These are phyloP conservation scores for Adansonia rubrostipa DNA, from an alignment of 441 rosid species.

Conservation along the genomic window DNA sequence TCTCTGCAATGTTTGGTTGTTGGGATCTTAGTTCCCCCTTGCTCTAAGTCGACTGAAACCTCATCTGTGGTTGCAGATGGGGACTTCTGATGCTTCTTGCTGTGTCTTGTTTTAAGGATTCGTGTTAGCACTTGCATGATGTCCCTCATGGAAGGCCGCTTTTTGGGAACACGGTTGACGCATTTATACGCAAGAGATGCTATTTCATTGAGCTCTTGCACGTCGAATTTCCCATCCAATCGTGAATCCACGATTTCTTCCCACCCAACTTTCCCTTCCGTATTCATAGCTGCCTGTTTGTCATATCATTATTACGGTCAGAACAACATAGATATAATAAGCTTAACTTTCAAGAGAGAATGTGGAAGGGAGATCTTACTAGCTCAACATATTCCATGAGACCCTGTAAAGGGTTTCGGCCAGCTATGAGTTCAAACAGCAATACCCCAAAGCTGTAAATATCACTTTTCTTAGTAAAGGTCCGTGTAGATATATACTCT, in stretches of 20 bases:
- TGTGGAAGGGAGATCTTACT: conserved; percentile 49
- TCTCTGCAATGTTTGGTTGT: conserved; percentile 62
- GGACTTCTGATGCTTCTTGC: conserved; percentile 65
- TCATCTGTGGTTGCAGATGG: conserved; percentile 53
- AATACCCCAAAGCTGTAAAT: conserved; percentile 94
- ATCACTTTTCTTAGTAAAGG: conserved; percentile 90
- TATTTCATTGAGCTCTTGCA: conserved; percentile 81
- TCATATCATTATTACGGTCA: conserved; percentile 6
- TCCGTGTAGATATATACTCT: conserved; percentile 83
- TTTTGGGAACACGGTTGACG: conserved; percentile 65
- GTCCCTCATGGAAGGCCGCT: conserved; percentile 94
- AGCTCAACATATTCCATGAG: conserved; percentile 94
- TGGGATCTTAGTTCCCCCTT: conserved; percentile 45
- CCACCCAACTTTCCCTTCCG: conserved; percentile 89
- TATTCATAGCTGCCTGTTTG: conserved; percentile 83
- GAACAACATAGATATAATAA: conserved; percentile 11
- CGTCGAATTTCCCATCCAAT: conserved; percentile 70
- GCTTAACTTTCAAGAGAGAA: conserved; percentile 14
- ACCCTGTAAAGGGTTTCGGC: conserved; percentile 95
- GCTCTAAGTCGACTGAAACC: conserved; percentile 56
- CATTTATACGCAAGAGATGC: conserved; percentile 90
- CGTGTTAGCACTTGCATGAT: conserved; percentile 81
- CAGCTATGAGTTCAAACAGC: conserved; percentile 92
- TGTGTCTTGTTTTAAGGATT: conserved; percentile 66
- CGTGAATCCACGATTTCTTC: conserved; percentile 90